Conservation (phyloP, 2,329 filamentous ascomycete genomes). For the Clarireedia monteithiana region DNA sequence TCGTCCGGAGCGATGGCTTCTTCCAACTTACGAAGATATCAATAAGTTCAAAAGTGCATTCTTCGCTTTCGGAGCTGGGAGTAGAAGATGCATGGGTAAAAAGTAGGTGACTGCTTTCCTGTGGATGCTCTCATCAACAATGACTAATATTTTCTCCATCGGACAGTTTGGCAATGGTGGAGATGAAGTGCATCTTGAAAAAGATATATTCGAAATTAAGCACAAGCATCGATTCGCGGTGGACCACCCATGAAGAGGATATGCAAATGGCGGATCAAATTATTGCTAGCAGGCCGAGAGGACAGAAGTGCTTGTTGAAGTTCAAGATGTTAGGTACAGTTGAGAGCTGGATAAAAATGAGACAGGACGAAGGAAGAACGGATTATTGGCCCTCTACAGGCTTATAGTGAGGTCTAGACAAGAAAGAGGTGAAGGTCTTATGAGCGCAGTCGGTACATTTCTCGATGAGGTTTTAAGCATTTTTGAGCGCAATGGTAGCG, state of each 20-base stretch:
- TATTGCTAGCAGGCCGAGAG: slow-evolving; percentile 32
- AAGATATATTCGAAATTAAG: slow-evolving; percentile 52
- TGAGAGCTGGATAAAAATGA: too few species aligned
- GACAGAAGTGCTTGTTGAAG: slow-evolving; percentile 1
- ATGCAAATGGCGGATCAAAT: slow-evolving; percentile 63
- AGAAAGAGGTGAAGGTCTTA: too few species aligned
- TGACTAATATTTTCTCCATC: background rate
- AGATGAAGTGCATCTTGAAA: slow-evolving; percentile 60
- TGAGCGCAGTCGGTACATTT: too few species aligned
- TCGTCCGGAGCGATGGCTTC: slow-evolving; percentile 77
- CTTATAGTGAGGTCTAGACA: too few species aligned
- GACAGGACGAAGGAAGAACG: too few species aligned
- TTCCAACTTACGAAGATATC: slow-evolving; percentile 63
- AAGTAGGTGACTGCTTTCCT: slow-evolving; percentile 43
- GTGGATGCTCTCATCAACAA: background rate
- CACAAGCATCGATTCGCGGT: slow-evolving; percentile 46
- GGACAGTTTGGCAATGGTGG: slow-evolving; percentile 46
- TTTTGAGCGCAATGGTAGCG: too few species aligned
- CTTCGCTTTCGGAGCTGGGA: slow-evolving; percentile 60
- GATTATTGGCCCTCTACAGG: too few species aligned
- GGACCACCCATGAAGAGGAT: slow-evolving; percentile 38
- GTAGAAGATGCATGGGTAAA: slow-evolving; percentile 57
- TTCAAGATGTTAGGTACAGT: background rate
- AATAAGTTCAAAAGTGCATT: slow-evolving; percentile 56
- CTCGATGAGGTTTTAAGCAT: too few species aligned